Evolutionary conservation across 768 basidiomycete genomes (phyloP), one percentile per base, ranked within the genome.

Genomic region (Megacollybia marginata): DNA sequence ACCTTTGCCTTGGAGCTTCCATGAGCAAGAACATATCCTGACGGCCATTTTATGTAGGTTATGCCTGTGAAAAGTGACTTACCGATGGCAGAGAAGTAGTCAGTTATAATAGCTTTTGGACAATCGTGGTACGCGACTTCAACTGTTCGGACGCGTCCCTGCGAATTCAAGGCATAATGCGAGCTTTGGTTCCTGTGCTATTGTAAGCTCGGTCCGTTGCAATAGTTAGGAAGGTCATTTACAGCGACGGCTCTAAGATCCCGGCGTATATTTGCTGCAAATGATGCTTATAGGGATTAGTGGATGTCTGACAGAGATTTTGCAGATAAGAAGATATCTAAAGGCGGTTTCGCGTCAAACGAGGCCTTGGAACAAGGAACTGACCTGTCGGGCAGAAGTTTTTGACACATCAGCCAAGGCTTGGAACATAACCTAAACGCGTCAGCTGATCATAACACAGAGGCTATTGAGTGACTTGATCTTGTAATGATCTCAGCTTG

Each of bases 81-180:
- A 49, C 52, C 52, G 10, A 53, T 40, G 38, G 48, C 52, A 32
- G 52, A 53, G 44, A 53, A 53, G 40, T 53, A 53, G 44, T 53
- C 52, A 4, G 44, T 15, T 5, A 53, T 53, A 8, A 18, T 13
- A 42, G 49, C 31, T 19, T 38, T 28, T n/a, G 32, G 33, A 33
- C 46, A 32, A 35, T 53, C 52, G 18, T 53, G 52, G 33, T 48
- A 53, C 9, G 44, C 43, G 13, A 53, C 34, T 19, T 20, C 32
- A 32, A 53, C 44, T 19, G 34, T 45, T 13, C 23, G n/a, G n/a
- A 45, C 18, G 13, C 34, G 35, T 4, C 42, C 47, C 19, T 18
- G n/a, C 11, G 35, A 20, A 28, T 45, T 43, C 10, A 10, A 34
- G 2, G 44, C 35, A 33, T 49, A 53, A 44, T 53, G 52, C 15